These are phyloP conservation scores for Yamadazyma sp. DNA, from an alignment of 805 yeast genomes.

Conservation along the genomic window DNA sequence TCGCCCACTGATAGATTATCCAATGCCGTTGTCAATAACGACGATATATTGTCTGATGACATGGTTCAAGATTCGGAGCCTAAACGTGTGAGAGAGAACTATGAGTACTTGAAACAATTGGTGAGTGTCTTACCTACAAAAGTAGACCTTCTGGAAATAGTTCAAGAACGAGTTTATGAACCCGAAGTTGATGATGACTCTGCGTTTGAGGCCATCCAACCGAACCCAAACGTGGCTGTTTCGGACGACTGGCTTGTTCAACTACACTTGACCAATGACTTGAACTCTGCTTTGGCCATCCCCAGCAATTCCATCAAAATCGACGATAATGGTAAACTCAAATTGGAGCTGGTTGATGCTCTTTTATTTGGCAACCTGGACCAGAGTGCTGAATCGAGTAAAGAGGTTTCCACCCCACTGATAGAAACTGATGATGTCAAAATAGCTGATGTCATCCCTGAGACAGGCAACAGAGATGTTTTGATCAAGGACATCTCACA, in stretches of 20 bases:
- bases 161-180: slow-evolving; percentile 68
- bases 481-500: slow-evolving; percentile 1
- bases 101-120: slow-evolving; percentile 36
- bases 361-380: slow-evolving; percentile 50
- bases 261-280: slow-evolving; percentile 50
- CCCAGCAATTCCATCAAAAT: slow-evolving; percentile 3
- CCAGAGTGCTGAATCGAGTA: slow-evolving; percentile 16
- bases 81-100: slow-evolving; percentile 18
- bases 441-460: slow-evolving; percentile 10
- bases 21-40: neutral
- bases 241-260: slow-evolving; percentile 67
- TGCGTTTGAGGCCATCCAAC: slow-evolving; percentile 35
- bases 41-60: slow-evolving; percentile 1
- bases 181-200: slow-evolving; percentile 48
- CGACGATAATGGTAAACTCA: slow-evolving; percentile 14
- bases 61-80: slow-evolving; percentile 8
- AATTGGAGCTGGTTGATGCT: slow-evolving; percentile 39
- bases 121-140: slow-evolving; percentile 33
- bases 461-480: slow-evolving; percentile 3
- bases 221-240: slow-evolving; percentile 46
- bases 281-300: slow-evolving; percentile 39
- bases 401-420: slow-evolving; percentile 26
- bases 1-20: slow-evolving; percentile 4
- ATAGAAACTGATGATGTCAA: slow-evolving; percentile 9
- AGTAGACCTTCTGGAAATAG: slow-evolving; percentile 35